phyloP scores from a whole-genome alignment of 768 basidiomycete species.

The Obba rivulosa region DNA sequence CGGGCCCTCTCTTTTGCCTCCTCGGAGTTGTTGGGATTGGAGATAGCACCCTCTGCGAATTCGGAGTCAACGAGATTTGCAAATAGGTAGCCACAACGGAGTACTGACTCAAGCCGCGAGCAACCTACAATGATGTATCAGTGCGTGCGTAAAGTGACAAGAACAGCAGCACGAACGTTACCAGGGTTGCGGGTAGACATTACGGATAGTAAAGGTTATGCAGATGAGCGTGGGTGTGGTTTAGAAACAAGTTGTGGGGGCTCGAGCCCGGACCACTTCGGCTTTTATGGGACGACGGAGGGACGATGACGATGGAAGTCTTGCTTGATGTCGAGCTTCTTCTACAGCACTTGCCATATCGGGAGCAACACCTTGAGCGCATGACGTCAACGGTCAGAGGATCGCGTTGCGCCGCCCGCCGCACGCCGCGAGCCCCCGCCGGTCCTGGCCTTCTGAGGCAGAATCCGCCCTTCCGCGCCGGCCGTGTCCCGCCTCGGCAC shows the following conservation, averaged over 20 bases:
- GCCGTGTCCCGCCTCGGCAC: too few species aligned
- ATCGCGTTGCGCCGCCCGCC: neutral
- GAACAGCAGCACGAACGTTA: conserved; percentile 8
- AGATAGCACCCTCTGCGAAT: conserved; percentile 9
- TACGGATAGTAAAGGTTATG: neutral
- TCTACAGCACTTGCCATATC: neutral
- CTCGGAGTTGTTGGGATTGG: conserved; percentile 15
- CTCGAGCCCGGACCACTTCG: too few species aligned
- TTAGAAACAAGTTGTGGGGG: neutral
- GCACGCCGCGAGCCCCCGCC: too few species aligned
- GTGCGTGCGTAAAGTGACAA: too few species aligned
- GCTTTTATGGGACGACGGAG: neutral
- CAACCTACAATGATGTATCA: conserved; percentile 4
- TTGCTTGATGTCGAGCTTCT: neutral
- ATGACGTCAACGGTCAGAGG: neutral
- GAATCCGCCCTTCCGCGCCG: too few species aligned
- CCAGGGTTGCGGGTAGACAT: conserved; percentile 12
- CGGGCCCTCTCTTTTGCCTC: conserved; percentile 11
- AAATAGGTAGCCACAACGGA: neutral
- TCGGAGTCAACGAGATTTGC: too few species aligned
- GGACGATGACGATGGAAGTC: neutral
- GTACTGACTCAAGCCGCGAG: conserved; percentile 13
- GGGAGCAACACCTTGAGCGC: neutral
- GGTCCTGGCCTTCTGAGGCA: too few species aligned
- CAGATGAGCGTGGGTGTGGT: neutral